Conservation (phyloP, 257 asterid species). For the Linderniella brevidens region DNA sequence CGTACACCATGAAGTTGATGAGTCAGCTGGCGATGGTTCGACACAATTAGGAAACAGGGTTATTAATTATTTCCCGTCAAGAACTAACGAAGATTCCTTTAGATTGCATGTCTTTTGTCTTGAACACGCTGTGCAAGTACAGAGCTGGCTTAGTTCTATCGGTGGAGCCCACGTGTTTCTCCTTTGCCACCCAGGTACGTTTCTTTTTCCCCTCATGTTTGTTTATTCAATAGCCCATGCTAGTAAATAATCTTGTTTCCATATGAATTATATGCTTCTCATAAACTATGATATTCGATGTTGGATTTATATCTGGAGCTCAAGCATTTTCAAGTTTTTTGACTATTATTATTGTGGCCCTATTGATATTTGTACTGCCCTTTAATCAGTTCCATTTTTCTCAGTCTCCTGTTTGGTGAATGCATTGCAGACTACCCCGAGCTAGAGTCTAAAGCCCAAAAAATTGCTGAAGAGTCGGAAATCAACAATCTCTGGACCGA, state of each 20-base stretch:
- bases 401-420: too few relatives aligned
- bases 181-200: slow-evolving; percentile 93
- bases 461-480: slow-evolving; percentile 61
- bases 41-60: slow-evolving; percentile 11
- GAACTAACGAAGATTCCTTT: slow-evolving; percentile 70
- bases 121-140: slow-evolving; percentile 78
- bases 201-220: background rate
- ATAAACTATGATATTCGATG: too few relatives aligned
- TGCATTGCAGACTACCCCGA: slow-evolving; percentile 65
- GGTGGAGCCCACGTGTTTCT: slow-evolving; percentile 83
- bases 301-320: too few relatives aligned
- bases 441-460: slow-evolving; percentile 63
- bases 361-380: too few relatives aligned
- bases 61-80: slow-evolving; percentile 13
- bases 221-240: background rate
- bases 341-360: too few relatives aligned
- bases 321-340: too few relatives aligned
- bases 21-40: slow-evolving; percentile 14
- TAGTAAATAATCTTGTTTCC: too few relatives aligned
- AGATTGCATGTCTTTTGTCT: slow-evolving; percentile 94
- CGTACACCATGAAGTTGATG: slow-evolving; percentile 17
- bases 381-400: too few relatives aligned
- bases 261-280: too few relatives aligned
- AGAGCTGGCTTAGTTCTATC: slow-evolving; percentile 43
- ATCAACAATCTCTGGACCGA: slow-evolving; percentile 35